Evolutionary conservation across 129 eudicot genomes (phyloP).

Genomic region (Apium graveolens): DNA sequence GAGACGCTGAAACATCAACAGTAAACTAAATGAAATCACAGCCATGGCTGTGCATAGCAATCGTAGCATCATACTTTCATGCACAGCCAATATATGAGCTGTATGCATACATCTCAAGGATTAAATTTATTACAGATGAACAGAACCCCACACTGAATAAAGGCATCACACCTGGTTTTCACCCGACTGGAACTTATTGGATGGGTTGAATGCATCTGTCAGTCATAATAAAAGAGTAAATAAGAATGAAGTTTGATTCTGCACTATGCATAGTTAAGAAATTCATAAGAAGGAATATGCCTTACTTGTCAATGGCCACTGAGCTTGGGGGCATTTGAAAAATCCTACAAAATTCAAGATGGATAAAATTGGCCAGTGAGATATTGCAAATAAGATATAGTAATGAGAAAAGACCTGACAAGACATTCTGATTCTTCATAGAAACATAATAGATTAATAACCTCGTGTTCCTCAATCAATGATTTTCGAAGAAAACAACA

Average conservation of each 20-base stretch:
- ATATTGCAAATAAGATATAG: background rate
- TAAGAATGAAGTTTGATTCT: slow-evolving; percentile 11
- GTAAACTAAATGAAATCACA: background rate
- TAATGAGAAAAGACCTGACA: background rate
- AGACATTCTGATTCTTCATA: background rate
- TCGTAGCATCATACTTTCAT: background rate
- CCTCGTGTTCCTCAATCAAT: background rate
- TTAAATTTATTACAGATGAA: background rate
- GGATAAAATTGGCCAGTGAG: slow-evolving; percentile 18
- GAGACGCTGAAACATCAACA: background rate
- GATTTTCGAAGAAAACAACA: background rate
- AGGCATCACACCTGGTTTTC: slow-evolving; percentile 42
- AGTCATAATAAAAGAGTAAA: slow-evolving; percentile 15
- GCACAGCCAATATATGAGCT: background rate
- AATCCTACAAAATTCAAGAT: slow-evolving; percentile 26
- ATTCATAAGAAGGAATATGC: slow-evolving; percentile 22
- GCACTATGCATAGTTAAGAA: slow-evolving; percentile 18
- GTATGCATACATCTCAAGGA: background rate
- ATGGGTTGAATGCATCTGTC: slow-evolving; percentile 24
- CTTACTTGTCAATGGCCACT: slow-evolving; percentile 52
- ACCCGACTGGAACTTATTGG: slow-evolving; percentile 34
- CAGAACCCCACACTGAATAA: background rate
- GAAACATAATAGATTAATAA: background rate
- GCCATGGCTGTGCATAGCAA: background rate
- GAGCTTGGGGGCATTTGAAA: slow-evolving; percentile 27